These are phyloP conservation scores for Sclerospora graminicola DNA, from an alignment of 352 stramenopile species.

Conservation along the genomic window DNA sequence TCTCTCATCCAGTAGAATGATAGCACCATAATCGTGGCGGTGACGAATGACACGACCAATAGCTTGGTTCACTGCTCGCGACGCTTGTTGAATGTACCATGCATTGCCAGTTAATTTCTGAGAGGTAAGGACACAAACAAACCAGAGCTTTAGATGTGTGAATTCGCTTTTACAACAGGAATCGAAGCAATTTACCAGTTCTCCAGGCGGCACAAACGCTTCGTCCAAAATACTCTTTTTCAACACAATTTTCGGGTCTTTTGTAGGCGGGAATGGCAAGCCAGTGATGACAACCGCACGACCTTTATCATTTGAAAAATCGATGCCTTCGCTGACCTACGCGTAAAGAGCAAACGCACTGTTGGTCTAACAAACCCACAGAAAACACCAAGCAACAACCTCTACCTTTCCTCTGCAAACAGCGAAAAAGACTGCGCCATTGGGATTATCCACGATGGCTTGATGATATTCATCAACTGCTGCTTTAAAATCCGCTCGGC, in stretches of 20 bases:
- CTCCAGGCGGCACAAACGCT: constrained; percentile 36
- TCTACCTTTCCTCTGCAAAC: constrained; percentile 95
- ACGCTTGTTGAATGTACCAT: constrained; percentile 99
- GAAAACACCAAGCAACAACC: neutral
- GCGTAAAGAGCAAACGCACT: constrained; percentile 1
- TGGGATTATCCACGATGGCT: constrained; percentile 51
- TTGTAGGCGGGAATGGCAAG: constrained; percentile 94
- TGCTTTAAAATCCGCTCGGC: constrained; percentile 60
- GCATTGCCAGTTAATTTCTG: constrained; percentile 90
- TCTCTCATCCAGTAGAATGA: constrained; percentile 96
- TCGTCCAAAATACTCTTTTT: constrained; percentile 96
- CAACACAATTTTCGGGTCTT: constrained; percentile 95
- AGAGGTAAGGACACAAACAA: too few relatives aligned
- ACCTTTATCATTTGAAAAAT: constrained; percentile 97
- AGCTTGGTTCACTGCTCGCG: constrained; percentile 97
- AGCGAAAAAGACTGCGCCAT: constrained; percentile 94
- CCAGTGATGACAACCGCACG: constrained; percentile 98
- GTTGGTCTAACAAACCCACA: neutral
- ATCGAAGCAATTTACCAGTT: constrained; percentile 30
- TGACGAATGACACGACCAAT: constrained; percentile 98
- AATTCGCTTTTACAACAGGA: neutral
- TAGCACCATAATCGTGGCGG: constrained; percentile 94
- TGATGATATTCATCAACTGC: constrained; percentile 78
- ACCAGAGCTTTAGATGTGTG: constrained; percentile 1
- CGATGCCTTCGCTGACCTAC: constrained; percentile 95